Base-by-base conservation (phyloP, 2,329 filamentous ascomycete species). In the Cladosporium colombiae region DNA sequence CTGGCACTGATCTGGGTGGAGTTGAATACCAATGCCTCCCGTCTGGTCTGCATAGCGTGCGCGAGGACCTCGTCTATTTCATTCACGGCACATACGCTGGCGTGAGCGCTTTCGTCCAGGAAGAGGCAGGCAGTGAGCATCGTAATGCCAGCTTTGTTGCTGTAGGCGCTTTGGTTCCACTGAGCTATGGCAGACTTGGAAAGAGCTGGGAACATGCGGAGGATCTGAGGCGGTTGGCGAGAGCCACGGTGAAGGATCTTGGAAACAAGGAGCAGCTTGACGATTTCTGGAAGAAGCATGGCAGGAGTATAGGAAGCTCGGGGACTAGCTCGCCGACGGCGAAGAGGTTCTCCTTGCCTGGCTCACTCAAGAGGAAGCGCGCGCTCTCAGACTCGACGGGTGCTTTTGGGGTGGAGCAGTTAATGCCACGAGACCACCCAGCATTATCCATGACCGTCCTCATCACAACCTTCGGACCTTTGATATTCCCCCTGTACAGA, bases 21-120 rank as follows among this genome's bases (percentile, higher is more conserved):
- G 88, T 91, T 27, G 95, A 99, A 80, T 99, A 93, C 85, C 98
- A 97, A 80, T 96, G 92, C 68, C 85, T 99, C 56, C 95, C 95
- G 2, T 98, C 94, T 0, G 95, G 95, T 27, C 80, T 97, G 59
- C 95, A 99, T 79, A 91, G 92, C 65, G 92, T 98, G 23, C 83
- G 89, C 35, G 88, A 93, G 70, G 95, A 99, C 78, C 83, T 98
- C 61, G 83, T 90, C 79, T 99, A 98, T 82, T 99, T 98, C 77
- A 89, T 96, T 52, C 93, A 98, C 75, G 72, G 66, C 55, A 84
- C 87, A 55, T 89, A 93, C 80, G 93, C 93, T 5, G 95, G 95
- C 31, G 84, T 98, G 71, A 97, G 93, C 80, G 93, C 93, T 31
- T 99, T 97, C 76, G 83, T 95, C 76, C 96, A 96, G 77, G 86